Base-by-base conservation (phyloP, 2,329 filamentous ascomycete species). In the Gyromitra esculenta region DNA sequence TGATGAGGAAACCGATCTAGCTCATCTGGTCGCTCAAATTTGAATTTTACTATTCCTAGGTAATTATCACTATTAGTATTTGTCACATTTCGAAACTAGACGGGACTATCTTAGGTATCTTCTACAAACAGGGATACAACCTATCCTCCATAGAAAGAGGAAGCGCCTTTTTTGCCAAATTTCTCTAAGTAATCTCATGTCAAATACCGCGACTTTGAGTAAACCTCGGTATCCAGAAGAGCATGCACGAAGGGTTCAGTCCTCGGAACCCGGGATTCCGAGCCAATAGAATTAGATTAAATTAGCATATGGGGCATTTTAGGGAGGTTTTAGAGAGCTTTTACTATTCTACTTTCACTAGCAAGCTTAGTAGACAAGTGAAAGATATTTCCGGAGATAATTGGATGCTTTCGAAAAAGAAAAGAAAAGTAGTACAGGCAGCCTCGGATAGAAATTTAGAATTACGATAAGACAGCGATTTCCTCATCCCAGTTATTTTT, bases 211-310 rank as follows among this genome's bases (percentile, higher is more conserved):
- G 48, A n/a, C 18, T 15, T n/a, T n/a, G 48, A 52, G 48, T 3
- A 15, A 15, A 45, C 43, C 43, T 45, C 43, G 62, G 64, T 50
- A 67, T 66, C 45, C 15, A 41, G 48, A 41, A 41, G 45, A 25
- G 39, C n/a, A 66, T 9, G 48, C 25, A 31, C 4, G 64, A 4
- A 35, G n/a, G 18, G 41, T 15, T 67, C 25, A 37, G 41, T 67
- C 48, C 45, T 31, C 31, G 18, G n/a, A 5, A 13, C n/a, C 11
- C 13, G 31, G 5, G 7, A 18, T 37, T 15, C 15, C 13, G 9
- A 9, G 11, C 31, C 2, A 52, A 15, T n/a, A 9, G 9, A 59
- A n/a, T 59, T 39, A 13, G 18, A 25, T 15, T n/a, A 52, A 52
- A 5, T 15, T 1, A 15, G 43, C 43, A 45, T 45, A 45, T 11